Evolutionary conservation across 2,329 filamentous ascomycete genomes (phyloP).

Genomic region (Polytolypa hystricis): DNA sequence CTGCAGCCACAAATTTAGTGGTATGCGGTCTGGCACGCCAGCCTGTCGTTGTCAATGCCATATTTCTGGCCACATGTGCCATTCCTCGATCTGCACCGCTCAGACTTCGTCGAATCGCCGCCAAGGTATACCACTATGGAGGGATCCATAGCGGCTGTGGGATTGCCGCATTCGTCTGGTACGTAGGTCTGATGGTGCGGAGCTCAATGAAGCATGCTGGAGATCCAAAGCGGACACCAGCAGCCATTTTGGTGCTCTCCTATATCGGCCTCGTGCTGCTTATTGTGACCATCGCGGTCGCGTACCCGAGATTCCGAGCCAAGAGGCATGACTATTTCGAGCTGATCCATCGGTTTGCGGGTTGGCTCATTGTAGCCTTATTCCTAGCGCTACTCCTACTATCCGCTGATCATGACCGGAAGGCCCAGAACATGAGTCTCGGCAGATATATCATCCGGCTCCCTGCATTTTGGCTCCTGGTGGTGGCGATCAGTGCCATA

Average conservation of each 20-base stretch:
- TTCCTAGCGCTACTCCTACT: conserved; percentile 56
- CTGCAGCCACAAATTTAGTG: conserved; percentile 36
- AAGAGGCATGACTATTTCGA: conserved; percentile 60
- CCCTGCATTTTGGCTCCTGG: conserved; percentile 57
- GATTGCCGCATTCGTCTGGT: conserved; percentile 40
- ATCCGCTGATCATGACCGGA: conserved; percentile 35
- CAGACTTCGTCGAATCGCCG: conserved; percentile 33
- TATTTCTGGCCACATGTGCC: conserved; percentile 36
- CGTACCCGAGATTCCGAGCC: conserved; percentile 53
- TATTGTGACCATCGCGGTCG: conserved; percentile 48
- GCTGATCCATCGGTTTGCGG: conserved; percentile 58
- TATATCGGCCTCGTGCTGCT: conserved; percentile 50
- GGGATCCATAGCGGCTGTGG: conserved; percentile 44
- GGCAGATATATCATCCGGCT: conserved; percentile 33
- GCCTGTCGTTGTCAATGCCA: conserved; percentile 42
- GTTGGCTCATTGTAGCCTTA: conserved; percentile 55
- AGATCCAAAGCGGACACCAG: conserved; percentile 15
- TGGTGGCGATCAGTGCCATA: conserved; percentile 52
- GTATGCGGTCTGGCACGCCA: conserved; percentile 40
- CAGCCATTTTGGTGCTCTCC: conserved; percentile 41
- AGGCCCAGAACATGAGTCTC: conserved; percentile 23
- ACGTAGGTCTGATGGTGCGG: conserved; percentile 25
- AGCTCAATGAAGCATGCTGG: too few species aligned
- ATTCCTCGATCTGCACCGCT: conserved; percentile 37
- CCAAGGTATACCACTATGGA: conserved; percentile 45